Evolutionary conservation across 1,284 basidiomycete genomes (phyloP).

Genomic region (Meripilus lineatus): DNA sequence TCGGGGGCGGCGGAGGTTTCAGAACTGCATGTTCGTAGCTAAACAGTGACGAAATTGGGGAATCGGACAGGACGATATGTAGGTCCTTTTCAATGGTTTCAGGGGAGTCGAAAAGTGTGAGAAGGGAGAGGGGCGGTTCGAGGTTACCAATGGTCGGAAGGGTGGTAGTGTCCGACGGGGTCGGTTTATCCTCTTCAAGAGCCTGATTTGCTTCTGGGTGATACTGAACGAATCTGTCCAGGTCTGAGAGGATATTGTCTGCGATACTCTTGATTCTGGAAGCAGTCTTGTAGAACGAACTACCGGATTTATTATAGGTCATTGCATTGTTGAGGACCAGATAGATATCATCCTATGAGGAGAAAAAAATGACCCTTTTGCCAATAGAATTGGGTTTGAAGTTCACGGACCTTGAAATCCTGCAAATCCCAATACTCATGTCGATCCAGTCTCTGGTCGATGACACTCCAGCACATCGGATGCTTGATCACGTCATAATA

Average conservation of each 20-base stretch:
- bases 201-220: conserved; percentile 6
- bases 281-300: conserved; percentile 72
- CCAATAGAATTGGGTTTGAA: conserved; percentile 1
- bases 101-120: conserved; percentile 50
- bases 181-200: not conserved
- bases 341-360: conserved; percentile 67
- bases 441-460: conserved; percentile 74
- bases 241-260: conserved; percentile 54
- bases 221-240: conserved; percentile 36
- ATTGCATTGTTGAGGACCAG: conserved; percentile 88
- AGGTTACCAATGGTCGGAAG: conserved; percentile 49
- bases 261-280: conserved; percentile 60
- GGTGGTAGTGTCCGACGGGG: not conserved
- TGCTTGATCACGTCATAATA: conserved; percentile 85
- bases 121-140: conserved; percentile 56
- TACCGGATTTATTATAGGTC: conserved; percentile 79
- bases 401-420: conserved; percentile 63
- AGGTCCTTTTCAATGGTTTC: conserved; percentile 47
- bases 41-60: conserved; percentile 67
- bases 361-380: not conserved
- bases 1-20: conserved; percentile 43
- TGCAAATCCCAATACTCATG: conserved; percentile 76
- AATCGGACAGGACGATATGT: conserved; percentile 47
- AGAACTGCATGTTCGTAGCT: conserved; percentile 56
- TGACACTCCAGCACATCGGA: conserved; percentile 88